phyloP scores from a whole-genome alignment of 2,329 filamentous ascomycete genomes.

The Microsporum canis region DNA sequence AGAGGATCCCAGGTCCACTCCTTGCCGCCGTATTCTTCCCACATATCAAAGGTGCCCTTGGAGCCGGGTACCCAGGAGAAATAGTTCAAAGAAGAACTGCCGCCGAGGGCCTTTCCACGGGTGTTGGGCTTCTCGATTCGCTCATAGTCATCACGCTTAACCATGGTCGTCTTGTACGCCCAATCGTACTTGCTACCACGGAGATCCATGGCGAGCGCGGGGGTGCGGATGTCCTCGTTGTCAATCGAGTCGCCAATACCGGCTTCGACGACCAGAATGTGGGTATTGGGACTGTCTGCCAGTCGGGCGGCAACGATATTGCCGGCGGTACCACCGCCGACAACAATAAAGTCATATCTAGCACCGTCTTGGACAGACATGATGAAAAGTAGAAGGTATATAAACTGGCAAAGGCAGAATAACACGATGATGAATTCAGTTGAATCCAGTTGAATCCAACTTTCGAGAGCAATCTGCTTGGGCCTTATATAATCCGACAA shows the following conservation, averaged over 20 bases:
- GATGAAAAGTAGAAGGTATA: background rate
- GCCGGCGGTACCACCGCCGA: constrained; percentile 31
- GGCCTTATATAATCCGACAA: too few species aligned
- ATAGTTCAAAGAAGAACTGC: constrained; percentile 50
- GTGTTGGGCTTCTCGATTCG: constrained; percentile 54
- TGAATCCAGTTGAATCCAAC: background rate
- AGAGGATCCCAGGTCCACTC: constrained; percentile 47
- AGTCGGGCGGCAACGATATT: constrained; percentile 40
- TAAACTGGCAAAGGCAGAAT: background rate
- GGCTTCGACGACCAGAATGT: constrained; percentile 30
- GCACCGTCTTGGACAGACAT: background rate
- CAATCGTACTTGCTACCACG: constrained; percentile 48
- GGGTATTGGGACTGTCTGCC: constrained; percentile 40
- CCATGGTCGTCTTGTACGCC: constrained; percentile 51
- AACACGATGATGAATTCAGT: background rate
- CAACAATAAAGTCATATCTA: constrained; percentile 23
- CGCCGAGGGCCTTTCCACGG: constrained; percentile 48
- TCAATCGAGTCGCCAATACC: constrained; percentile 38
- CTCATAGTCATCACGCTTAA: constrained; percentile 43
- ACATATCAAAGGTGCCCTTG: constrained; percentile 45
- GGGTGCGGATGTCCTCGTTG: constrained; percentile 44
- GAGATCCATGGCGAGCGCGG: constrained; percentile 43
- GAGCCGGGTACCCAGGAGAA: constrained; percentile 53
- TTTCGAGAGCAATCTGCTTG: too few species aligned
- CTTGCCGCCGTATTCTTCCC: constrained; percentile 36